Percentiles rank a stretch among this genome's conserved stretches.
phyloP scores from a whole-genome alignment of 2,329 filamentous ascomycete species.

The Exophiala xenobiotica region DNA sequence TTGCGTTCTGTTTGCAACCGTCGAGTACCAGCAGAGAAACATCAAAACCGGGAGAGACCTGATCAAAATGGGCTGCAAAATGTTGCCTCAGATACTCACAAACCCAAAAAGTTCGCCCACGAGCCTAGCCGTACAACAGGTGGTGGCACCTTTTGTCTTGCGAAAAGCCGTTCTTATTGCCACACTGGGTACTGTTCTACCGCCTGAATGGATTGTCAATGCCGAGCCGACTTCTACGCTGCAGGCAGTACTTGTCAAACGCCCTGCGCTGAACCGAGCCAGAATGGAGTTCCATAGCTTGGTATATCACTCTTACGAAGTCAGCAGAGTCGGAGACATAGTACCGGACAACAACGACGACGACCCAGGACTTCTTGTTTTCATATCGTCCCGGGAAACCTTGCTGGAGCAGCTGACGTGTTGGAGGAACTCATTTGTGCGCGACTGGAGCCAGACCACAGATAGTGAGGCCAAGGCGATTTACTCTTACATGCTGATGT shows the following conservation, averaged over 20 bases:
- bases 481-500: slow-evolving; percentile 19
- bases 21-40: slow-evolving; percentile 26
- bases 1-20: slow-evolving; percentile 23
- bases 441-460: neutral
- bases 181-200: slow-evolving; percentile 8
- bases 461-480: slow-evolving; percentile 7
- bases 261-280: slow-evolving; percentile 11
- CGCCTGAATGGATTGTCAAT: slow-evolving; percentile 9
- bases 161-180: slow-evolving; percentile 17
- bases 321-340: slow-evolving; percentile 21
- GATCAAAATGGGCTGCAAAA: slow-evolving; percentile 15
- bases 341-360: slow-evolving; percentile 6
- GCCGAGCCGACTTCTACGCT: neutral
- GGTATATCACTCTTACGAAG: slow-evolving; percentile 16
- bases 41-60: slow-evolving; percentile 14
- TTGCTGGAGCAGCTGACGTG: slow-evolving; percentile 9
- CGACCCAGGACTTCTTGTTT: slow-evolving; percentile 5
- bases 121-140: slow-evolving; percentile 8
- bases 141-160: slow-evolving; percentile 17
- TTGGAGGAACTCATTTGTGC: slow-evolving; percentile 11
- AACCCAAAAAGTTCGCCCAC: neutral
- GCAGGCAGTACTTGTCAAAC: neutral
- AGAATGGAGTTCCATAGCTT: slow-evolving; percentile 14
- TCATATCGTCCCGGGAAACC: slow-evolving; percentile 3
- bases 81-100: slow-evolving; percentile 11